A percentile compares a stretch with the other conserved stretches of the same genome.
phyloP scores from a whole-genome alignment of 257 asterid genomes.

The Datura wrightii region DNA sequence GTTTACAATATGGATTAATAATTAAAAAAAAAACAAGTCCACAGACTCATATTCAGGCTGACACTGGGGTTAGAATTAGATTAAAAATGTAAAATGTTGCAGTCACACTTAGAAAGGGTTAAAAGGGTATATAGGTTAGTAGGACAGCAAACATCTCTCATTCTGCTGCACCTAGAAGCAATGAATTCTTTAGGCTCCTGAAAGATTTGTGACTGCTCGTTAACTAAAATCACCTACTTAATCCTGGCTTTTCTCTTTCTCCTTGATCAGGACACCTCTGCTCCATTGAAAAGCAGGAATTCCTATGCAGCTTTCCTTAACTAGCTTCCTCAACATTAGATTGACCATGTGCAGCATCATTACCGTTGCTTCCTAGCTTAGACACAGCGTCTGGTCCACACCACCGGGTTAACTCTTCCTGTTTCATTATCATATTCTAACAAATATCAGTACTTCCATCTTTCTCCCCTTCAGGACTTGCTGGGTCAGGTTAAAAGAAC shows the following conservation, averaged over 20 bases:
- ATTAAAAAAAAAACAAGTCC: conserved; percentile 12
- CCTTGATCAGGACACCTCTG: too few relatives aligned
- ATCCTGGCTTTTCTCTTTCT: conserved; percentile 14
- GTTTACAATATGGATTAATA: neutral
- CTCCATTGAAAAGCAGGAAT: too few relatives aligned
- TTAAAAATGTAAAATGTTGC: conserved; percentile 1
- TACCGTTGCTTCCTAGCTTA: conserved; percentile 52
- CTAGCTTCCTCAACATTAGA: conserved; percentile 55
- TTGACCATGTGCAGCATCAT: conserved; percentile 43
- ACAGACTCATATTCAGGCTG: conserved; percentile 16
- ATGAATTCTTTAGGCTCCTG: conserved; percentile 26
- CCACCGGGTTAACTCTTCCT: conserved; percentile 71
- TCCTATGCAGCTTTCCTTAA: conserved; percentile 29
- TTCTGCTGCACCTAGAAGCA: conserved; percentile 36
- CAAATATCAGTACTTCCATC: neutral
- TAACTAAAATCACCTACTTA: conserved; percentile 34
- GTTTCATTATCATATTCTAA: conserved; percentile 39
- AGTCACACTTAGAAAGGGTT: conserved; percentile 23
- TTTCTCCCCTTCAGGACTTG: neutral
- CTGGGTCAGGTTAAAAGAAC: neutral
- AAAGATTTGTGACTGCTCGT: conserved; percentile 22
- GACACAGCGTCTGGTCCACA: conserved; percentile 69
- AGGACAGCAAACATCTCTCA: conserved; percentile 37
- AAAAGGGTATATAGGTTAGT: conserved; percentile 38
- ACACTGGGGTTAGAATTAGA: conserved; percentile 16